These are phyloP conservation scores for Fusarium hostae DNA, from an alignment of 2,329 filamentous ascomycete genomes.

Conservation along the genomic window DNA sequence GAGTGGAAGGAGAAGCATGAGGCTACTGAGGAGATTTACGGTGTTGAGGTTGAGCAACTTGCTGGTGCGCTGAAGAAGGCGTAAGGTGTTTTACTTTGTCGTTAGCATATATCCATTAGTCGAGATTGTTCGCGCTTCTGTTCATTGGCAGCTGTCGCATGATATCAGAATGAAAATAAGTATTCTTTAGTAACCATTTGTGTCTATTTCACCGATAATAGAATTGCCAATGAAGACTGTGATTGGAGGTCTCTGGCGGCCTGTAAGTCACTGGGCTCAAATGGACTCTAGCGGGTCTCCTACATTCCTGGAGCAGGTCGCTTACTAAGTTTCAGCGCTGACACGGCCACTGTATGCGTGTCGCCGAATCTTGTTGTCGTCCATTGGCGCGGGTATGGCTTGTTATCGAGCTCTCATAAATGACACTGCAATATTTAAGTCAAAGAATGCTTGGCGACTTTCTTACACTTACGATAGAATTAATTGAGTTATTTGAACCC, in stretches of 20 bases:
- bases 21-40: not conserved
- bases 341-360: no score
- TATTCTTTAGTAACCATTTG: not conserved
- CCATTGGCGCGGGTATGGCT: not conserved
- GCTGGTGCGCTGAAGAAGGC: not conserved
- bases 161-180: not conserved
- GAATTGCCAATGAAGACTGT: no score
- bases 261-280: no score
- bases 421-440: not conserved
- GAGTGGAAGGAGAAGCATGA: conserved; percentile 39
- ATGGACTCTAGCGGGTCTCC: no score
- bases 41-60: conserved; percentile 1
- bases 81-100: not conserved
- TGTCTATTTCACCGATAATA: fast-evolving
- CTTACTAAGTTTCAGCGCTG: not conserved
- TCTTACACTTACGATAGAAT: not conserved
- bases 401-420: not conserved
- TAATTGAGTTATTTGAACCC: not conserved
- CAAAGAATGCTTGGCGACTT: not conserved
- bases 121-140: not conserved
- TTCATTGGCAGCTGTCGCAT: no score
- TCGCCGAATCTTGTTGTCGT: no score
- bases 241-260: no score
- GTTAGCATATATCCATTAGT: not conserved
- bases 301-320: fast-evolving